Evolutionary conservation across 371 early-diverging fungal species (phyloP).

Genomic region (Fennellomyces sp.): DNA sequence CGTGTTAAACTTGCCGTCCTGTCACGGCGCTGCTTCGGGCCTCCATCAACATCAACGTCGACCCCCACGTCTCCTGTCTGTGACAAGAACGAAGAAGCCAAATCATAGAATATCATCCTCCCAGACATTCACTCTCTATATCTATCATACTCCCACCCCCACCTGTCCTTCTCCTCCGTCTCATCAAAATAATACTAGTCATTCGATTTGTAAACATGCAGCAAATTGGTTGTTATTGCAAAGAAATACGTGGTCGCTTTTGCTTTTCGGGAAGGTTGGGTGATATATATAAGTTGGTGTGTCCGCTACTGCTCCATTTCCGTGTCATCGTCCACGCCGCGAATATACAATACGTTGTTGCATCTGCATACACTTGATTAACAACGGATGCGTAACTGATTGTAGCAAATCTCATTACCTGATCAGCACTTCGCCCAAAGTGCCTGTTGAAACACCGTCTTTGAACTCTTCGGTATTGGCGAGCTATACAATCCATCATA

Average conservation of each 20-base stretch:
- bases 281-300: background rate
- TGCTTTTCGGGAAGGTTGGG: background rate
- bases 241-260: background rate
- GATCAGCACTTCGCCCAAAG: slow-evolving; percentile 93
- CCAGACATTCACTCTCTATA: too few species aligned
- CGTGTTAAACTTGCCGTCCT: slow-evolving; percentile 3
- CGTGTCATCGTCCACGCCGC: slow-evolving; percentile 69
- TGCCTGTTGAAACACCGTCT: slow-evolving; percentile 88
- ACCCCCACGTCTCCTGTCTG: background rate
- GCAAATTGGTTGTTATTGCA: too few species aligned
- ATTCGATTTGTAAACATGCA: background rate
- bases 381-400: too few species aligned
- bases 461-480: slow-evolving; percentile 93
- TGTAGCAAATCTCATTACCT: slow-evolving; percentile 66
- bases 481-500: slow-evolving; percentile 55
- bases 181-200: background rate
- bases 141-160: too few species aligned
- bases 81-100: background rate
- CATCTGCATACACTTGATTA: slow-evolving; percentile 58
- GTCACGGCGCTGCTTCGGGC: background rate
- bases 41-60: background rate
- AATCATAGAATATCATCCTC: too few species aligned
- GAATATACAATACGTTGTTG: slow-evolving; percentile 88
- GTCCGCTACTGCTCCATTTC: slow-evolving; percentile 30
- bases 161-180: too few species aligned